Base-by-base conservation (phyloP, 441 rosid species). In the Euphorbia corollata region DNA sequence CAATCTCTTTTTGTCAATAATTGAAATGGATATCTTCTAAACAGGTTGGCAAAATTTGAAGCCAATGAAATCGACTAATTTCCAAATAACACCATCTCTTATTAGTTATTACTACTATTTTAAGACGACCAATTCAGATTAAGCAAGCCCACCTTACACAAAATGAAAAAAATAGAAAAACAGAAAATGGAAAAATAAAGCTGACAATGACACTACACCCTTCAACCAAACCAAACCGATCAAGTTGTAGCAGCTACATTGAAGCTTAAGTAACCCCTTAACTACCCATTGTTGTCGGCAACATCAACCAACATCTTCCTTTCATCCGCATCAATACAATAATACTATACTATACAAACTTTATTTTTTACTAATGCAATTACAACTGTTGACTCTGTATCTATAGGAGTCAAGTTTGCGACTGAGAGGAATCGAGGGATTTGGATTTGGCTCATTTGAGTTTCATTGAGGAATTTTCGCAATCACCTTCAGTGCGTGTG, bases 241-340 rank as follows among this genome's bases (percentile, higher is more conserved):
- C 6, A 41, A 77, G 15, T 51, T 51, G 88, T 73, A 81, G 32
- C 32, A 27, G 32, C 76, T 19, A 0, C 79, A 83, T 85, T 85
- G 54, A 83, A 83, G 82, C 77, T 67, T 64, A 82, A 78, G 88
- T 71, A 81, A 81, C 32, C 32, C 32, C 32, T 27, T 27, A 27
- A 27, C 32, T 27, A 1, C 32, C 32, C 32, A 1, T 27, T 27
- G 32, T 27, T 27, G 32, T 27, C 32, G 32, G 32, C 32, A 27
- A 18, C 77, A 65, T 54, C 27, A 24, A 15, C 56, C 34, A 45
- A 5, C 32, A 2, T 32, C 30, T 55, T 19, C 20, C 61, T 4
- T 20, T 51, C 7, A 13, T 15, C 4, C 23, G 11, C 51, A 9
- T 18, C 34, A 48, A 41, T 2, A 10, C 30, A 43, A 5, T 30